phyloP scores from a whole-genome alignment of 2,329 filamentous ascomycete genomes.

The Colletotrichum destructivum region DNA sequence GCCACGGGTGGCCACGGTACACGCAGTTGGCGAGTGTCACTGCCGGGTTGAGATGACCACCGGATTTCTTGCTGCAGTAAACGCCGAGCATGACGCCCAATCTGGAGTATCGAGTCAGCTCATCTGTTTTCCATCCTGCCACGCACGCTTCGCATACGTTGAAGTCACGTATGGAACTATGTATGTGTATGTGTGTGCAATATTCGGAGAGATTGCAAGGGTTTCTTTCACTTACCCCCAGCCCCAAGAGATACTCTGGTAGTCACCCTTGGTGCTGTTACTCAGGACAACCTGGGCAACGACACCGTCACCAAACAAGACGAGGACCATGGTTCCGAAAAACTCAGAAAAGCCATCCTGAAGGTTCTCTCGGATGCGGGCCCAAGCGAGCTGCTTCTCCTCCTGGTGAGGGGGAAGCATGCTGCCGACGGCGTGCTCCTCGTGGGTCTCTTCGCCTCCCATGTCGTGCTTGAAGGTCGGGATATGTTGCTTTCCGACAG shows the following conservation, averaged over 20 bases:
- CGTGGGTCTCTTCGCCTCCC: slow-evolving; percentile 45
- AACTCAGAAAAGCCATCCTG: slow-evolving; percentile 78
- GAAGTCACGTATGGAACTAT: slow-evolving; percentile 21
- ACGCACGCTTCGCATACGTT: slow-evolving; percentile 23
- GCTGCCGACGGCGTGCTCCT: slow-evolving; percentile 41
- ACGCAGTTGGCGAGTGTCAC: slow-evolving; percentile 80
- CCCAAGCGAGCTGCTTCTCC: slow-evolving; percentile 62
- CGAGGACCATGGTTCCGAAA: slow-evolving; percentile 76
- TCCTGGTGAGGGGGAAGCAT: slow-evolving; percentile 40
- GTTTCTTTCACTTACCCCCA: slow-evolving; percentile 59
- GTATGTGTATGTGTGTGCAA: background rate
- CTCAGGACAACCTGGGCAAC: slow-evolving; percentile 79
- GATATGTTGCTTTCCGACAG: slow-evolving; percentile 50
- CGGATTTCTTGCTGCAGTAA: slow-evolving; percentile 76
- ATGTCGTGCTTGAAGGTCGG: slow-evolving; percentile 52
- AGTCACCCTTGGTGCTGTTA: slow-evolving; percentile 61
- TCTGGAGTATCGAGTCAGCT: slow-evolving; percentile 49
- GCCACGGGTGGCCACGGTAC: slow-evolving; percentile 78
- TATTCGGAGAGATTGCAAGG: background rate
- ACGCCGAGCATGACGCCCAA: slow-evolving; percentile 79
- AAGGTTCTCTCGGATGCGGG: slow-evolving; percentile 63
- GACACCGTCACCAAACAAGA: slow-evolving; percentile 80
- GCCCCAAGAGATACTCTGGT: slow-evolving; percentile 65
- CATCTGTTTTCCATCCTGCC: background rate
- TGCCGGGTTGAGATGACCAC: slow-evolving; percentile 79